Evolutionary conservation across 768 basidiomycete species (phyloP), one percentile per base, ranked within the genome.

Genomic region (Rhodotorula taiwanensis): DNA sequence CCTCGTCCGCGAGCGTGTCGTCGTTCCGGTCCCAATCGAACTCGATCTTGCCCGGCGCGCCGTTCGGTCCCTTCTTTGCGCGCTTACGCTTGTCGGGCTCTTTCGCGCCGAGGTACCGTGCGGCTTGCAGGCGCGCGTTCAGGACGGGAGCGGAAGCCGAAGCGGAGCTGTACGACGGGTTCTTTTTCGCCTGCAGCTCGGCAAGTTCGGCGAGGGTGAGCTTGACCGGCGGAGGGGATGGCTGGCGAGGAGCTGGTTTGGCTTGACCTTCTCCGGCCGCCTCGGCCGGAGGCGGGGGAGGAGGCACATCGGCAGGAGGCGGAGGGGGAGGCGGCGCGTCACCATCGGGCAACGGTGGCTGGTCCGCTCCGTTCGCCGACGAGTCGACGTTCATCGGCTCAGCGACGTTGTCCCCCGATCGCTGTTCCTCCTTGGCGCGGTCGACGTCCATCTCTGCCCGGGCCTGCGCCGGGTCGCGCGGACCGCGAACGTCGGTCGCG

Each of bases 21-120:
- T 99, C 95, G 75, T 87, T 87, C 52, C 85, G 85, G 73, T 94
- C 92, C 95, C 95, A 99, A 75, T 98, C 95, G 73, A 99, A 99
- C n/a, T 94, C 89, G 74, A 98, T 91, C 77, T 94, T 94, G 16
- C 43, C 76, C 90, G 85, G 76, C 93, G 20, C 18, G 34, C 91
- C 45, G 52, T 41, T 41, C 25, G 33, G 44, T n/a, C 73, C 88
- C 83, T 88, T 90, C 78, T 92, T 93, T 58, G 34, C 13, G 33
- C 57, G 64, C 53, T 70, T 89, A 44, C 89, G 86, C 78, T 92
- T 93, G 81, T 93, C 92, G 76, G 85, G 89, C 23, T 64, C 52
- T 76, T 88, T 87, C 25, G 89, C 87, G 8, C 95, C 95, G 36
- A 99, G 85, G 75, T 99, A 98, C 42, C 94, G 84, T 28, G 92